These are phyloP conservation scores for Tritrichomonas foetus DNA, from an alignment of 208 protist species.

Conservation along the genomic window DNA sequence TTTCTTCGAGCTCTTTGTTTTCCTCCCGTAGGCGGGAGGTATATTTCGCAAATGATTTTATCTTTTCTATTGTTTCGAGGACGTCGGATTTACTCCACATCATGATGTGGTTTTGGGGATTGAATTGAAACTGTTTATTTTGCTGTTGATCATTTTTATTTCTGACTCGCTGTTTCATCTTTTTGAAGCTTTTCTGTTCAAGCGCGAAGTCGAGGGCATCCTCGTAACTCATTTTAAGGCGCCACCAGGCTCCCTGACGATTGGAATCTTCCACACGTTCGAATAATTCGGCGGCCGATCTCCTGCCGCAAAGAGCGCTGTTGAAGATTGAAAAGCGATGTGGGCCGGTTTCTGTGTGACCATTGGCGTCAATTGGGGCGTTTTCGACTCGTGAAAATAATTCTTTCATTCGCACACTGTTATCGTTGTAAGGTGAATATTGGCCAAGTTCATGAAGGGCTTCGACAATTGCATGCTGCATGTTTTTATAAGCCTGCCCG, in stretches of 20 bases:
- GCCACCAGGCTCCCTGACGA: conserved; percentile 10
- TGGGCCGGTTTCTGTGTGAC: background rate
- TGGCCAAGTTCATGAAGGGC: background rate
- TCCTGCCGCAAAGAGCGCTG: background rate
- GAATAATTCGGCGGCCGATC: background rate
- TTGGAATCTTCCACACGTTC: conserved; percentile 2
- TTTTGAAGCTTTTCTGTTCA: conserved; percentile 17
- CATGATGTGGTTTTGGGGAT: background rate
- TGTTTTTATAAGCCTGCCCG: background rate
- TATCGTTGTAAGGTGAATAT: background rate
- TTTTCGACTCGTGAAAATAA: background rate
- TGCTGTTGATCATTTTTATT: background rate
- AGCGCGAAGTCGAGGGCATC: background rate
- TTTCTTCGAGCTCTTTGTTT: background rate
- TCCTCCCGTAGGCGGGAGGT: background rate
- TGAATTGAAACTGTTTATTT: background rate
- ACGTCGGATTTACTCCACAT: conserved; percentile 3
- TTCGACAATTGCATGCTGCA: conserved; percentile 37
- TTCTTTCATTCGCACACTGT: conserved; percentile 29
- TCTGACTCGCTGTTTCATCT: background rate
- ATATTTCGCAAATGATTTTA: background rate
- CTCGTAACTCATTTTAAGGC: background rate
- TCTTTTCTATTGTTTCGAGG: background rate
- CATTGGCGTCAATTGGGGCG: background rate
- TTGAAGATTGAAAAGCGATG: conserved; percentile 36